Evolutionary conservation across 129 eudicot genomes (phyloP).

Genomic region (Smallanthus sonchifolius): DNA sequence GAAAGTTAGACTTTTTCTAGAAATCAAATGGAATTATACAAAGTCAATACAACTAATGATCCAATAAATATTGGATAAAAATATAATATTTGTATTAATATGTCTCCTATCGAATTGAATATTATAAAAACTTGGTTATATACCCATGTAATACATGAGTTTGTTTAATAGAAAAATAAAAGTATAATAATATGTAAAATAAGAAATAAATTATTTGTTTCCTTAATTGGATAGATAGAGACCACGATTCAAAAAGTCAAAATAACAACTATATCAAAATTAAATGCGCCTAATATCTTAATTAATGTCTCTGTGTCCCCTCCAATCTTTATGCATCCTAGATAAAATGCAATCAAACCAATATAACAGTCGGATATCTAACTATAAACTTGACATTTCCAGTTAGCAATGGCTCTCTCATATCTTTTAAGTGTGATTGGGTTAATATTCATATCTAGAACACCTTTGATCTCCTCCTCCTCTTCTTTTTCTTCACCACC

Average conservation of each 20-base stretch:
- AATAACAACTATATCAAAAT: too few species aligned
- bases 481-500: slow-evolving; percentile 1
- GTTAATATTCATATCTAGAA: slow-evolving; percentile 4
- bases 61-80: not conserved
- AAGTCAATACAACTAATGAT: too few species aligned
- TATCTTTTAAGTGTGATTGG: not conserved
- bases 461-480: not conserved
- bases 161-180: too few species aligned
- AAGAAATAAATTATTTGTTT: too few species aligned
- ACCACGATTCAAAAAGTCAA: not conserved
- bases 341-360: not conserved
- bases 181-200: too few species aligned
- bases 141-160: too few species aligned
- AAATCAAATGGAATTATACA: too few species aligned
- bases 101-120: not conserved
- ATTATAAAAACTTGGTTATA: too few species aligned
- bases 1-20: too few species aligned
- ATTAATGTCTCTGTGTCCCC: not conserved
- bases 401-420: slow-evolving; percentile 7
- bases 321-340: not conserved
- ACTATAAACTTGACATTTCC: not conserved
- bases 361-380: not conserved
- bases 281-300: not conserved
- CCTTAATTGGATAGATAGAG: not conserved
- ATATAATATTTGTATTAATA: not conserved